Percentiles rank a stretch among this genome's conserved stretches.
Evolutionary conservation across 768 basidiomycete species (phyloP).

Genomic region (Mycena polygramma): DNA sequence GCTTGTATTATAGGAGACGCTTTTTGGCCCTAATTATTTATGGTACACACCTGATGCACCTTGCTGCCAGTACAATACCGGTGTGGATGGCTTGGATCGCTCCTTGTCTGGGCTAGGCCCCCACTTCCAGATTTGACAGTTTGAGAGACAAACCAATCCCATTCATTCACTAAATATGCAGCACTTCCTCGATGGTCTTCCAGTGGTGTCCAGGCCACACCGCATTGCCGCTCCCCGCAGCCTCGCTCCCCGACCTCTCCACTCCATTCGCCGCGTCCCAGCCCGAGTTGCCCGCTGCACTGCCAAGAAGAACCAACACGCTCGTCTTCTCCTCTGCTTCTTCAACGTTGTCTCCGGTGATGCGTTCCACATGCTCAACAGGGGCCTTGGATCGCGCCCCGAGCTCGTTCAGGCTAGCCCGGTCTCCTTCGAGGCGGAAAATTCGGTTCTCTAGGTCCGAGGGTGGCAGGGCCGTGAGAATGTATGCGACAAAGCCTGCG

Average conservation of each 20-base stretch:
- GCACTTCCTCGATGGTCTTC: conserved; percentile 38
- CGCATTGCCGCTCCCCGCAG: conserved; percentile 39
- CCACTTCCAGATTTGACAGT: too few species aligned
- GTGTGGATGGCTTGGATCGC: too few species aligned
- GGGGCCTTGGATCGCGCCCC: conserved; percentile 42
- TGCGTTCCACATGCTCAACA: conserved; percentile 31
- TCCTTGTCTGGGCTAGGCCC: too few species aligned
- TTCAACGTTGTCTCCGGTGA: conserved; percentile 12
- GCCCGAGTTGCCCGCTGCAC: conserved; percentile 35
- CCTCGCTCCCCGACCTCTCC: conserved; percentile 31
- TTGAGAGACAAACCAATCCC: too few species aligned
- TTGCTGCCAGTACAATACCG: too few species aligned
- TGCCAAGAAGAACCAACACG: conserved; percentile 24
- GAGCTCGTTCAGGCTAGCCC: conserved; percentile 42
- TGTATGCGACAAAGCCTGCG: conserved; percentile 46
- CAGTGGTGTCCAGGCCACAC: conserved; percentile 41
- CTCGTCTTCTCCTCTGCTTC: conserved; percentile 4
- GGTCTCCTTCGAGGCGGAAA: conserved; percentile 53
- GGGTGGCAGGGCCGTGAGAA: conserved; percentile 48
- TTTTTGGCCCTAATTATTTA: too few species aligned
- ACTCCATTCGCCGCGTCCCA: conserved; percentile 27
- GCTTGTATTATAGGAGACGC: too few species aligned
- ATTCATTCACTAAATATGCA: conserved; percentile 1
- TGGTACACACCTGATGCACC: too few species aligned
- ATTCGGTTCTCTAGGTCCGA: conserved; percentile 45